These are phyloP conservation scores for Barnettozyma californica DNA, from an alignment of 805 yeast genomes.

Conservation along the genomic window DNA sequence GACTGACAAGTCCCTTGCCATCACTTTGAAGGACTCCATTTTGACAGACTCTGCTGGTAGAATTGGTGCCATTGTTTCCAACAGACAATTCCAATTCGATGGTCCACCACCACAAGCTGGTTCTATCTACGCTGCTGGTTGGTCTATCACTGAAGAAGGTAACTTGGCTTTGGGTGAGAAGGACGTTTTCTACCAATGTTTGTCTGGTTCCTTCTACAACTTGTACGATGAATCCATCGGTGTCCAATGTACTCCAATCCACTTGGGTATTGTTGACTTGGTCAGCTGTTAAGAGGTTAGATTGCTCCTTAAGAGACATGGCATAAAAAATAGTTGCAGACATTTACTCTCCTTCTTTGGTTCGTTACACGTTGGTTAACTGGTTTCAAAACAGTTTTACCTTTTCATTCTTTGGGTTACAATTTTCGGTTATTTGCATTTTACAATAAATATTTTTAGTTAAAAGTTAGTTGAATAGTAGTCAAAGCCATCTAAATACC, in stretches of 20 bases:
- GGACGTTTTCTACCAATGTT: constrained; percentile 66
- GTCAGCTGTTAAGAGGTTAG: constrained; percentile 54
- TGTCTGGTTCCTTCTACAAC: constrained; percentile 75
- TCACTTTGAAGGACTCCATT: constrained; percentile 46
- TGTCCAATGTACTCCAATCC: constrained; percentile 56
- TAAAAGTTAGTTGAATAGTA: neutral
- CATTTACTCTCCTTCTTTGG: constrained; percentile 4
- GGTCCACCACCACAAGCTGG: constrained; percentile 86
- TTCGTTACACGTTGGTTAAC: constrained; percentile 2
- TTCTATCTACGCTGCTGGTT: constrained; percentile 64
- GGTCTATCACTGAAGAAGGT: constrained; percentile 52
- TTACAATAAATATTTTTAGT: neutral
- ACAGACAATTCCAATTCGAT: constrained; percentile 82
- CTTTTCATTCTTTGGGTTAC: neutral
- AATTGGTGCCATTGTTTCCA: constrained; percentile 74
- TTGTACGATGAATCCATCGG: constrained; percentile 63
- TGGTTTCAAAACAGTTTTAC: neutral
- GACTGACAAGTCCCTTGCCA: constrained; percentile 44
- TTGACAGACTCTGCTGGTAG: constrained; percentile 59
- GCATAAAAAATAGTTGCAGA: neutral
- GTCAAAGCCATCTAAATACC: no score
- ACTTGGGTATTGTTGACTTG: constrained; percentile 54
- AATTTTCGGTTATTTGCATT: neutral
- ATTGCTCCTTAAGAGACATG: no score
- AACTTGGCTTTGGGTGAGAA: constrained; percentile 57